Conservation (phyloP, 2,329 filamentous ascomycete species). For the Hypoxylon rubiginosum region DNA sequence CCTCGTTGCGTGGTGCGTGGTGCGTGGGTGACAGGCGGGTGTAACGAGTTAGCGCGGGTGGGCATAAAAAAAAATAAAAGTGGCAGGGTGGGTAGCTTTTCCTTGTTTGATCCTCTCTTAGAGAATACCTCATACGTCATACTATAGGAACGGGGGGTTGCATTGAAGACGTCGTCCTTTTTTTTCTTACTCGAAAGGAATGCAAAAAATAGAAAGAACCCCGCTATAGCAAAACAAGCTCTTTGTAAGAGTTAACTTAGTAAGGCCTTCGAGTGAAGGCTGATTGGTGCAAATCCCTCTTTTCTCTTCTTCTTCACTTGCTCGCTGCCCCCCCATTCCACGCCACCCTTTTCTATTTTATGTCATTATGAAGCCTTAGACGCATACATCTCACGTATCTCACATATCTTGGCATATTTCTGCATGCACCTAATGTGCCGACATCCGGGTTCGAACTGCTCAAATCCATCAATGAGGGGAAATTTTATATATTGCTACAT, state of each 20-base stretch:
- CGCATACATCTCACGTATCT: constrained; percentile 1
- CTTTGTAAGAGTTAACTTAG: background rate
- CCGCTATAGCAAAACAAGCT: constrained; percentile 4
- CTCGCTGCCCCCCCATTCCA: no score
- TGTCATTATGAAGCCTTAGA: constrained; percentile 13
- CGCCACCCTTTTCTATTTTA: background rate
- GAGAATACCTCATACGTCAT: constrained; percentile 36
- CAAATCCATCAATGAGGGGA: background rate
- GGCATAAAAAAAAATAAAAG: background rate
- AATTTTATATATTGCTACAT: background rate
- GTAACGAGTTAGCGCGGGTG: constrained; percentile 6
- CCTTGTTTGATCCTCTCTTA: constrained; percentile 21
- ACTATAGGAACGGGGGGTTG: constrained; percentile 20
- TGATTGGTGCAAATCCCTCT: constrained; percentile 6
- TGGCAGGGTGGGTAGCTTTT: constrained; percentile 18
- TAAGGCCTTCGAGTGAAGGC: background rate
- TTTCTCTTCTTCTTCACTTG: background rate
- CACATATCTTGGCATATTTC: constrained; percentile 10
- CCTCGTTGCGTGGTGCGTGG: no score
- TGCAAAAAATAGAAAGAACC: constrained; percentile 31
- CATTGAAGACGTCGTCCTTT: constrained; percentile 28
- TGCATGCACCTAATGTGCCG: constrained; percentile 15
- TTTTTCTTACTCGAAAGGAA: constrained; percentile 18
- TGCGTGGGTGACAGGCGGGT: constrained; percentile 3
- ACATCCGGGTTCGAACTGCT: background rate